phyloP scores from a whole-genome alignment of 805 yeast genomes.

The Wickerhamomyces mucosus region DNA sequence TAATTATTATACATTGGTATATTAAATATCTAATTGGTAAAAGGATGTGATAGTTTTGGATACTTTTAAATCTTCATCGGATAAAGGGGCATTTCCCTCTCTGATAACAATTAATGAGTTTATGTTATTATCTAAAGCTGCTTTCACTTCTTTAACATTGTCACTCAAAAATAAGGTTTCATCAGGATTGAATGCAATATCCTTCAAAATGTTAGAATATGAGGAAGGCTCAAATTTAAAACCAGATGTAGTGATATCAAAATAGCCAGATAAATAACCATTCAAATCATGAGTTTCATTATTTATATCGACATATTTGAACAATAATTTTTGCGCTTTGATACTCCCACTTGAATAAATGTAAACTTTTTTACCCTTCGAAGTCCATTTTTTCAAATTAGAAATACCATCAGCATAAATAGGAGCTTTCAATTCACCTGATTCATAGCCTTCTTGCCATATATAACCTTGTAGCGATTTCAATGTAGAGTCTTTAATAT shows the following conservation, averaged over 20 bases:
- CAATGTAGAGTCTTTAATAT: constrained; percentile 68
- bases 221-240: constrained; percentile 49
- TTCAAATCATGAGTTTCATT: constrained; percentile 41
- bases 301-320: constrained; percentile 46
- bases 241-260: constrained; percentile 81
- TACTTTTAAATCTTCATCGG: constrained; percentile 22
- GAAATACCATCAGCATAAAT: constrained; percentile 63
- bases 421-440: constrained; percentile 74
- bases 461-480: constrained; percentile 77
- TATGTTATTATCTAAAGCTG: constrained; percentile 64
- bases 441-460: constrained; percentile 73
- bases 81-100: constrained; percentile 61
- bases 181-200: constrained; percentile 24
- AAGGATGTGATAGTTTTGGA: not conserved
- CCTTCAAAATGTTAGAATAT: constrained; percentile 44
- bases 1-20: no score
- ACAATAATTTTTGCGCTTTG: constrained; percentile 74
- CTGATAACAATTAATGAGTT: constrained; percentile 49
- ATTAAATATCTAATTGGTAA: not conserved
- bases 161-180: constrained; percentile 68
- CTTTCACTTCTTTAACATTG: constrained; percentile 64
- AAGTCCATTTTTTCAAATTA: constrained; percentile 36
- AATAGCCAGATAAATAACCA: constrained; percentile 51
- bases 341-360: constrained; percentile 89
- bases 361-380: constrained; percentile 30